phyloP scores from a whole-genome alignment of 108 stramenopile species.

The Discostella pseudostelligera region DNA sequence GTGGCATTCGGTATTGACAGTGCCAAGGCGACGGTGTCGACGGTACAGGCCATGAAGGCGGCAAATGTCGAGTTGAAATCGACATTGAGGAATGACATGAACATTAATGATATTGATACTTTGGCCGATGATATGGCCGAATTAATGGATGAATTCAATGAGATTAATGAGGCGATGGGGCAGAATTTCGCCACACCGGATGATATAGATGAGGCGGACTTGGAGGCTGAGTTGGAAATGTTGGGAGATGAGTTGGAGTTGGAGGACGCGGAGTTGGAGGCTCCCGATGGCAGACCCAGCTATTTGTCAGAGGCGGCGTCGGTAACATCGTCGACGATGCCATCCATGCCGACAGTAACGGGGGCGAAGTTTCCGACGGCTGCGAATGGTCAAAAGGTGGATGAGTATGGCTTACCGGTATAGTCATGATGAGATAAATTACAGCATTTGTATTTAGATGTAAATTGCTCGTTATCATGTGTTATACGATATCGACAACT shows the following conservation, averaged over 20 bases:
- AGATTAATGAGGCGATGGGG: constrained; percentile 95
- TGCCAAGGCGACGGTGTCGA: constrained; percentile 90
- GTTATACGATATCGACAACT: no score
- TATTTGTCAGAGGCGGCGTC: constrained; percentile 48
- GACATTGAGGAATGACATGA: constrained; percentile 85
- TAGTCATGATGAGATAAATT: constrained; percentile 24
- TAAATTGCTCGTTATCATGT: no score
- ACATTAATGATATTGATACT: constrained; percentile 95
- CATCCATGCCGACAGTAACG: constrained; percentile 37
- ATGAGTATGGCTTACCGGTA: constrained; percentile 66
- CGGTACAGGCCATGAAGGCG: constrained; percentile 94
- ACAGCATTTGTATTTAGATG: no score
- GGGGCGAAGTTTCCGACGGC: constrained; percentile 47
- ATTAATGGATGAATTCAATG: constrained; percentile 91
- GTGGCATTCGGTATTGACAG: constrained; percentile 92
- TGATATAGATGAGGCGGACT: constrained; percentile 94
- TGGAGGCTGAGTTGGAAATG: constrained; percentile 96
- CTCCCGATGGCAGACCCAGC: constrained; percentile 54
- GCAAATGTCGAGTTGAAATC: constrained; percentile 86
- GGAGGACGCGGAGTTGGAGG: constrained; percentile 66
- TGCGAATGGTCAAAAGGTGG: constrained; percentile 34
- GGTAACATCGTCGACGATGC: constrained; percentile 24
- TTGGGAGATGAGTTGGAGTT: constrained; percentile 96
- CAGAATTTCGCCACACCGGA: constrained; percentile 92
- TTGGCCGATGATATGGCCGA: constrained; percentile 91